Evolutionary conservation across 2,329 filamentous ascomycete species (phyloP).

Genomic region (Fusarium camptoceras): DNA sequence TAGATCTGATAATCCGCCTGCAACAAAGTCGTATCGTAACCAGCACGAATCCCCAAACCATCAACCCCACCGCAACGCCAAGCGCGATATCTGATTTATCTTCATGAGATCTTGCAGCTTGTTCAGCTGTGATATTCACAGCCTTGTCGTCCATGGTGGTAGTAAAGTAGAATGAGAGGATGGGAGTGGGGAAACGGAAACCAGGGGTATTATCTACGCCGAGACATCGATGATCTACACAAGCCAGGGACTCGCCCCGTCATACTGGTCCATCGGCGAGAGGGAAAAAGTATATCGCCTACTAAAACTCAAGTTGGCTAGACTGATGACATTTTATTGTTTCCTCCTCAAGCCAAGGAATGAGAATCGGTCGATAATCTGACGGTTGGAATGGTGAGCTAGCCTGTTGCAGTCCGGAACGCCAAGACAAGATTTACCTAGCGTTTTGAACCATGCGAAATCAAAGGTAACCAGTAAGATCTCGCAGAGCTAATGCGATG

Average conservation of each 20-base stretch:
- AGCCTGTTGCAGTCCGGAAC: neutral
- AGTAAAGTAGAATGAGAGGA: fast-evolving
- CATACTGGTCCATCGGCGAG: neutral
- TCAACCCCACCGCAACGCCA: neutral
- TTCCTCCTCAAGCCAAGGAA: neutral
- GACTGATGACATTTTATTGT: too few species aligned
- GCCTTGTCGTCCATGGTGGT: fast-evolving
- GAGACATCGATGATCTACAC: neutral
- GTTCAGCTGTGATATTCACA: neutral
- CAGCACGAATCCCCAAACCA: constrained; percentile 12
- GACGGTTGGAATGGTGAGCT: neutral
- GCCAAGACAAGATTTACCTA: neutral
- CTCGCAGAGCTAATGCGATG: neutral
- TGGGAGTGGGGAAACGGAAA: fast-evolving
- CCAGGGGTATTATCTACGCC: neutral
- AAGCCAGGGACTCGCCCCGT: too few species aligned
- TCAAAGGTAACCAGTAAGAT: fast-evolving
- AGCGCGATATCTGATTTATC: neutral
- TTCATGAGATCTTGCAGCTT: neutral
- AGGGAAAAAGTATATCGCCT: neutral
- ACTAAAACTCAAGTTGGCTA: fast-evolving
- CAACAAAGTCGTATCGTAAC: constrained; percentile 29
- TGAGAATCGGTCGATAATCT: neutral
- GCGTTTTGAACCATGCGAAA: neutral
- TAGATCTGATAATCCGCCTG: constrained; percentile 1